These are phyloP conservation scores for Colletotrichum shisoi DNA, from an alignment of 2,329 filamentous ascomycete genomes.

Conservation along the genomic window DNA sequence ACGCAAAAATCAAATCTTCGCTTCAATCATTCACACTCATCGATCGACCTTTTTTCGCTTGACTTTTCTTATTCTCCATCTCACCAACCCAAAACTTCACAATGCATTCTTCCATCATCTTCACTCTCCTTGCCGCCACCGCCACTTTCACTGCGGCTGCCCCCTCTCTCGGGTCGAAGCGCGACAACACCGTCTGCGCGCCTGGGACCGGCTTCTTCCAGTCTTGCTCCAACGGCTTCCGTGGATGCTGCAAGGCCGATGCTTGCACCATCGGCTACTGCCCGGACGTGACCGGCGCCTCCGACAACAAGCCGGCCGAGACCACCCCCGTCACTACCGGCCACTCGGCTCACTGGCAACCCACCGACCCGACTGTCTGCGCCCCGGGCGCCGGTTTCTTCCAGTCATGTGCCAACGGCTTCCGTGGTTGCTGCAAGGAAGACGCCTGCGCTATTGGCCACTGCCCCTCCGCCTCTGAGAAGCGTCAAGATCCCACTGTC, in stretches of 20 bases:
- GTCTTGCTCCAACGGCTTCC: constrained; percentile 30
- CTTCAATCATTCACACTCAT: background rate
- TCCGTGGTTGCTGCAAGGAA: constrained; percentile 27
- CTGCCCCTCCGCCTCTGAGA: constrained; percentile 1
- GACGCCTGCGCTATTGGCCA: constrained; percentile 23
- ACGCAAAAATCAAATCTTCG: background rate
- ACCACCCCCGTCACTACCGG: background rate
- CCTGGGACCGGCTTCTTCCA: constrained; percentile 33
- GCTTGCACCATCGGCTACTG: constrained; percentile 34
- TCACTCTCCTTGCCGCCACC: constrained; percentile 20
- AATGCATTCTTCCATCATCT: constrained; percentile 33
- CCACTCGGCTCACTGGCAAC: too few species aligned
- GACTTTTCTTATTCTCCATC: background rate
- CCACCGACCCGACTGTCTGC: constrained; percentile 2
- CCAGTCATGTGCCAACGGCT: constrained; percentile 32
- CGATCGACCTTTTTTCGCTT: background rate
- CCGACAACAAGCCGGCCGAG: constrained; percentile 15
- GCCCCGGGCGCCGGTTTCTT: constrained; percentile 34
- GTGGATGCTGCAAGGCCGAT: constrained; percentile 30
- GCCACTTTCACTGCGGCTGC: constrained; percentile 15
- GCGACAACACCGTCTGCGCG: constrained; percentile 21
- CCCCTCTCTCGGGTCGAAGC: constrained; percentile 8
- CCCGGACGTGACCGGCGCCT: constrained; percentile 28
- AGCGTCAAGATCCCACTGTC: constrained; percentile 12
- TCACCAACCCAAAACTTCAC: background rate